Conservation (phyloP, 345 rosid species). For the Pistacia integerrima region DNA sequence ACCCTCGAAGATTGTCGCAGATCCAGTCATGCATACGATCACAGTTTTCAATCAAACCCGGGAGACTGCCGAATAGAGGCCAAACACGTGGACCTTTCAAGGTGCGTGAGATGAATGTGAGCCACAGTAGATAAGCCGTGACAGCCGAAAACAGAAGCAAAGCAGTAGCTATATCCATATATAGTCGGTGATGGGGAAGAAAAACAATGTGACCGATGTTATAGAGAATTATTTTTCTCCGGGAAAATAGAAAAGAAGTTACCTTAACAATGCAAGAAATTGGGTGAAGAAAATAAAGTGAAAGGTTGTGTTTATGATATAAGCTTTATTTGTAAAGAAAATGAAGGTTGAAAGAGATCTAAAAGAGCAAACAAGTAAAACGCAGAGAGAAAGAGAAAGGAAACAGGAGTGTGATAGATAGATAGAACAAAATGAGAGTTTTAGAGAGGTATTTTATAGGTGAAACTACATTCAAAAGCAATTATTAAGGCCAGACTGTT, state of each 20-base stretch:
- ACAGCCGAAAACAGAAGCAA: conserved; percentile 63
- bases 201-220: background rate
- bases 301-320: too few species aligned
- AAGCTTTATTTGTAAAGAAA: background rate
- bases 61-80: conserved; percentile 91
- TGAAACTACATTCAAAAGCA: conserved; percentile 42
- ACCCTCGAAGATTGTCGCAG: conserved; percentile 85
- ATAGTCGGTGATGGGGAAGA: too few species aligned
- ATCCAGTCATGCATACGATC: conserved; percentile 99
- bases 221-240: background rate
- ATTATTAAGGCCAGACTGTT: conserved; percentile 67
- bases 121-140: conserved; percentile 81
- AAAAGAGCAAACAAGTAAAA: conserved; percentile 7
- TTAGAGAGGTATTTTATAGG: conserved; percentile 49
- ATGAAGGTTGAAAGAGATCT: conserved; percentile 16
- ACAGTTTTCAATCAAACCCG: conserved; percentile 82
- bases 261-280: conserved; percentile 6
- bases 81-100: conserved; percentile 88
- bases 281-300: background rate
- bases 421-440: conserved; percentile 23
- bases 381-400: conserved; percentile 8
- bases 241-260: background rate
- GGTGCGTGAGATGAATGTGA: conserved; percentile 82
- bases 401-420: background rate
- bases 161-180: conserved; percentile 69